Percentiles rank a stretch among this genome's conserved stretches.
phyloP scores from a whole-genome alignment of 2,329 filamentous ascomycete species.

The Sporothrix curviconia region DNA sequence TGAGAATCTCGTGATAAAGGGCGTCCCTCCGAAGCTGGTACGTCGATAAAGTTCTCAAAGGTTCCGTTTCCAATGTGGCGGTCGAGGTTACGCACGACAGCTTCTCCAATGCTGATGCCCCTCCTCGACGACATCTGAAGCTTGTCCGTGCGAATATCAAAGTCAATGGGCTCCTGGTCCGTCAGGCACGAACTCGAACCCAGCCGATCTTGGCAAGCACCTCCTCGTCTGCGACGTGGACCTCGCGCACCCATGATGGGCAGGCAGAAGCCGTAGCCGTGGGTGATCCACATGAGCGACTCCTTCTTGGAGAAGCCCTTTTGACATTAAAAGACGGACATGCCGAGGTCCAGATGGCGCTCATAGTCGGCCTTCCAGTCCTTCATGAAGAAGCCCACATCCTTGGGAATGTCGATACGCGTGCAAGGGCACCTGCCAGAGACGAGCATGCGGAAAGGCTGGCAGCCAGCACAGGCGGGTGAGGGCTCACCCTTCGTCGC shows the following conservation, averaged over 20 bases:
- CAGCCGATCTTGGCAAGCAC: slow-evolving; percentile 91
- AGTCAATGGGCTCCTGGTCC: slow-evolving; percentile 66
- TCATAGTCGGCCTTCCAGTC: slow-evolving; percentile 98
- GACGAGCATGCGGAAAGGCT: slow-evolving; percentile 87
- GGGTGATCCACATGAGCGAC: slow-evolving; percentile 80
- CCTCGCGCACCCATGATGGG: slow-evolving; percentile 90
- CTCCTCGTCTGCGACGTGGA: slow-evolving; percentile 86
- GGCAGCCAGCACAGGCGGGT: slow-evolving; percentile 87
- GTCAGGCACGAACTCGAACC: slow-evolving; percentile 71
- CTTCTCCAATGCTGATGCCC: slow-evolving; percentile 73
- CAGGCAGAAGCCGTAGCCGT: slow-evolving; percentile 89
- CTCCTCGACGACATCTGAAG: slow-evolving; percentile 83
- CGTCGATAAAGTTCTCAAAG: slow-evolving; percentile 89
- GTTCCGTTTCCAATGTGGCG: slow-evolving; percentile 88
- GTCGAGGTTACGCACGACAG: slow-evolving; percentile 89
- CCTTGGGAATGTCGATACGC: slow-evolving; percentile 96
- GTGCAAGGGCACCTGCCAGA: slow-evolving; percentile 98
- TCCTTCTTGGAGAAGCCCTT: slow-evolving; percentile 67
- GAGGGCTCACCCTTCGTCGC: slow-evolving; percentile 96
- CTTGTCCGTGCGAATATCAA: slow-evolving; percentile 80
- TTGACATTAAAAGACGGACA: slow-evolving; percentile 93
- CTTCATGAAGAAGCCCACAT: slow-evolving; percentile 98
- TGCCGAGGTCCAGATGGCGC: slow-evolving; percentile 76
- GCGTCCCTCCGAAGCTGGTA: slow-evolving; percentile 94
- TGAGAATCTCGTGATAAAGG: slow-evolving; percentile 94